Base-by-base conservation (phyloP, 2,329 filamentous ascomycete genomes). In the Exophiala xenobiotica region DNA sequence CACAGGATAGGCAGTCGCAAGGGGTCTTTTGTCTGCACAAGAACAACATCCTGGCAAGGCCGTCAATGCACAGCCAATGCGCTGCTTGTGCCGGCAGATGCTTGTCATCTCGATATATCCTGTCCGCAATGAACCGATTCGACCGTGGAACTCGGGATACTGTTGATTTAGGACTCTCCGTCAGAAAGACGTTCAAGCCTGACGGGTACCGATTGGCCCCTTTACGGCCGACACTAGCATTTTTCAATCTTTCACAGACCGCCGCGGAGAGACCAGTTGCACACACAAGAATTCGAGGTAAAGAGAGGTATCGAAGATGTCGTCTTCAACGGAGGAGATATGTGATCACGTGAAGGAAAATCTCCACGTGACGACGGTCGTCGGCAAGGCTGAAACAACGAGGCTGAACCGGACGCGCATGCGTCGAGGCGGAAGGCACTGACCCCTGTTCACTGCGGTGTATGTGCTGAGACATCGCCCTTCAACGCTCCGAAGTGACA, bases 21-120 rank as follows among this genome's bases (percentile, higher is more conserved):
- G 24, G 12, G 58, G 56, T 27, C 60, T 42, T 23, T 56, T 60
- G 35, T 62, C 60, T 7, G 53, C 53, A 41, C 60, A 62, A 26
- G 60, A 49, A 38, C 60, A 62, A 45, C 60, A 62, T 43, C 43
- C 55, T 24, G 57, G 57, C 18, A 61, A 24, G 9, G 57, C 53
- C 3, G 55, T 54, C 38, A 62, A 33, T 20, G 50, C 54, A 40
- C 60, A 62, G 29, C 60, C 57, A 7, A 52, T 59, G 14, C 18
- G 33, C 14, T 45, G 31, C 45, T 62, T 62, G 43, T 62, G 60
- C 14, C 60, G 51, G 40, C 60, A 62, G 12, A 18, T 24, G 11
- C 46, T 43, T n/a, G 50, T 42, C 44, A 48, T 48, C 6, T 31
- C 18, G 18, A 40, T 14, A 6, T 33, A 16, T 40, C 37, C 14